phyloP scores from a whole-genome alignment of 306 rosid genomes.

The Coriaria nepalensis region DNA sequence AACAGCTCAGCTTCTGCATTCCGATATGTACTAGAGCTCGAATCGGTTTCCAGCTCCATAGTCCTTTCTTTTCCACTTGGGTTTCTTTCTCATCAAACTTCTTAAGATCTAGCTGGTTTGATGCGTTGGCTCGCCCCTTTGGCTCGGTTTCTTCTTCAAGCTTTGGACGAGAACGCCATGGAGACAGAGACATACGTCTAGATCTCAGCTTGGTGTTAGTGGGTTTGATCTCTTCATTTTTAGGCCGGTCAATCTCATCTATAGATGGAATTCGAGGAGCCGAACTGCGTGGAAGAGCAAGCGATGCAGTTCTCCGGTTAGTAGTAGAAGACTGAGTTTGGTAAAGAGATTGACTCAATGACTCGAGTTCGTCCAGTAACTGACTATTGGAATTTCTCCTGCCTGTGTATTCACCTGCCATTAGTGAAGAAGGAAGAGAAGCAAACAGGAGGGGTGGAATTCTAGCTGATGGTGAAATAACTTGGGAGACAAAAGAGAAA shows the following conservation, averaged over 20 bases:
- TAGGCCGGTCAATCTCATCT: conserved; percentile 26
- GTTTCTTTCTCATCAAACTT: conserved; percentile 23
- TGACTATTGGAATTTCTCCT: conserved; percentile 48
- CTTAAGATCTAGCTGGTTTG: conserved; percentile 20
- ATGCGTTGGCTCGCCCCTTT: conserved; percentile 4
- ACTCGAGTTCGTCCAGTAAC: conserved; percentile 70
- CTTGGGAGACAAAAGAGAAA: no score
- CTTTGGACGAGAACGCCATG: conserved; percentile 69
- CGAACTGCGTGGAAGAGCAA: conserved; percentile 62
- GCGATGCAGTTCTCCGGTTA: conserved; percentile 75
- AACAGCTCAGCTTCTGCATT: conserved; percentile 70
- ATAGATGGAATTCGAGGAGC: conserved; percentile 33
- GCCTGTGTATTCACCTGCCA: conserved; percentile 37
- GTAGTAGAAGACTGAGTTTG: conserved; percentile 40
- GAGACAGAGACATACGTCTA: conserved; percentile 79
- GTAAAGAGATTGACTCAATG: conserved; percentile 76
- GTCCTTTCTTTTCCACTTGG: conserved; percentile 52
- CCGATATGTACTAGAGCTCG: conserved; percentile 81
- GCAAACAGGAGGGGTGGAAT: no score
- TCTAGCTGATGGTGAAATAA: no score
- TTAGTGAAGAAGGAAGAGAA: conserved; percentile 2
- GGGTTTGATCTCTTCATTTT: conserved; percentile 12
- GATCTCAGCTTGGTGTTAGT: conserved; percentile 25
- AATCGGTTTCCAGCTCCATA: conserved; percentile 95
- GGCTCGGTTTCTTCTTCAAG: conserved; percentile 24